Evolutionary conservation across 768 basidiomycete species (phyloP).

Genomic region (Suillus brevipes): DNA sequence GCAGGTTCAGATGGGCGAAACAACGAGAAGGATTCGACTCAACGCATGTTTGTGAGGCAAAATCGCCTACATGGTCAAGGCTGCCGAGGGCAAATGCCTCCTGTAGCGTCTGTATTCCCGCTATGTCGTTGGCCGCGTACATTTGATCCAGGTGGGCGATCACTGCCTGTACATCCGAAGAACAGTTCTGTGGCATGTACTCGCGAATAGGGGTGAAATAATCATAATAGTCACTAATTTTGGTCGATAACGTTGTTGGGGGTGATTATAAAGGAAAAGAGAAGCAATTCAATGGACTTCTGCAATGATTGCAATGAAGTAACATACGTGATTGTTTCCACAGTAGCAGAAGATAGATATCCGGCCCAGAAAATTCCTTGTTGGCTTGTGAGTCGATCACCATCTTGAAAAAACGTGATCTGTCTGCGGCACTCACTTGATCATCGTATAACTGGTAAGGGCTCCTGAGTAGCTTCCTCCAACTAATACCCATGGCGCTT

Average conservation of each 20-base stretch:
- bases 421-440: slow-evolving; percentile 45
- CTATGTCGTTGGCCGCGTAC: slow-evolving; percentile 43
- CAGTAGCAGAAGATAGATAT: slow-evolving; percentile 48
- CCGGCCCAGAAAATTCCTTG: slow-evolving; percentile 42
- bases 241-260: no score
- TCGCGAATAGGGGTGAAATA: slow-evolving; percentile 69
- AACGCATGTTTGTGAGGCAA: slow-evolving; percentile 47
- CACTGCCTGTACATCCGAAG: slow-evolving; percentile 66
- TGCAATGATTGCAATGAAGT: slow-evolving; percentile 34
- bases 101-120: slow-evolving; percentile 55
- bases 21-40: slow-evolving; percentile 9
- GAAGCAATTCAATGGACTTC: not conserved
- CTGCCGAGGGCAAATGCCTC: slow-evolving; percentile 55
- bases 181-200: slow-evolving; percentile 73
- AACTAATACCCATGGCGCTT: slow-evolving; percentile 43
- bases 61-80: slow-evolving; percentile 65
- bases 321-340: slow-evolving; percentile 43
- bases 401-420: not conserved
- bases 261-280: no score
- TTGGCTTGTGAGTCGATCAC: slow-evolving; percentile 26
- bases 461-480: slow-evolving; percentile 48
- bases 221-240: slow-evolving; percentile 24
- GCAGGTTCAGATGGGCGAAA: slow-evolving; percentile 5
- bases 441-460: slow-evolving; percentile 65
- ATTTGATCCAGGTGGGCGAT: slow-evolving; percentile 61